phyloP scores from a whole-genome alignment of 2,329 filamentous ascomycete genomes.

The Calycina marina region DNA sequence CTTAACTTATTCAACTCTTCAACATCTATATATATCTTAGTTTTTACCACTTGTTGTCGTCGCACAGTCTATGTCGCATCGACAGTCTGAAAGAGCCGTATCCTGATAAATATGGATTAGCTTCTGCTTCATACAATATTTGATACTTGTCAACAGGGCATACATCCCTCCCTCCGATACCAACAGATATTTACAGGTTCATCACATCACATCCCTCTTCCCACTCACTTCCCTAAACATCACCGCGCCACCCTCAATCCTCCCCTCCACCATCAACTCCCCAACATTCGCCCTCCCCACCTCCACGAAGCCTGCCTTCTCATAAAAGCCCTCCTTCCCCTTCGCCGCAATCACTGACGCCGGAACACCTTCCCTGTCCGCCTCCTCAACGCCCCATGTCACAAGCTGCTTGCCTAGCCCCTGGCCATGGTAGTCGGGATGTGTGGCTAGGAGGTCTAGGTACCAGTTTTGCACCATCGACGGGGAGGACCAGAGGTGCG shows the following conservation, averaged over 20 bases:
- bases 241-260: conserved; percentile 21
- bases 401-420: conserved; percentile 26
- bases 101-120: too few relatives aligned
- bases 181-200: too few relatives aligned
- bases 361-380: conserved; percentile 24
- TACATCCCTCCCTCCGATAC: too few relatives aligned
- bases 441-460: conserved; percentile 25
- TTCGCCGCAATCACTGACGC: conserved; percentile 26
- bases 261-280: conserved; percentile 14
- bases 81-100: too few relatives aligned
- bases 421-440: conserved; percentile 26
- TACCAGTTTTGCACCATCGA: conserved; percentile 24
- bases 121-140: too few relatives aligned
- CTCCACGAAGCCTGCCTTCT: conserved; percentile 19
- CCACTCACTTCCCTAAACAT: conserved; percentile 17
- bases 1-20: too few relatives aligned
- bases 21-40: too few relatives aligned
- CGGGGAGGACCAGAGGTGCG: conserved; percentile 20
- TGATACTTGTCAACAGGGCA: too few relatives aligned
- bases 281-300: conserved; percentile 23
- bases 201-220: too few relatives aligned
- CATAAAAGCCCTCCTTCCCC: conserved; percentile 28
- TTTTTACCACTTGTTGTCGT: too few relatives aligned
- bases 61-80: too few relatives aligned
- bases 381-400: conserved; percentile 26